Percentiles rank a stretch among this genome's conserved stretches.
These are phyloP conservation scores for Diospyros lotus DNA, from an alignment of 148 eudicot genomes.

Conservation along the genomic window DNA sequence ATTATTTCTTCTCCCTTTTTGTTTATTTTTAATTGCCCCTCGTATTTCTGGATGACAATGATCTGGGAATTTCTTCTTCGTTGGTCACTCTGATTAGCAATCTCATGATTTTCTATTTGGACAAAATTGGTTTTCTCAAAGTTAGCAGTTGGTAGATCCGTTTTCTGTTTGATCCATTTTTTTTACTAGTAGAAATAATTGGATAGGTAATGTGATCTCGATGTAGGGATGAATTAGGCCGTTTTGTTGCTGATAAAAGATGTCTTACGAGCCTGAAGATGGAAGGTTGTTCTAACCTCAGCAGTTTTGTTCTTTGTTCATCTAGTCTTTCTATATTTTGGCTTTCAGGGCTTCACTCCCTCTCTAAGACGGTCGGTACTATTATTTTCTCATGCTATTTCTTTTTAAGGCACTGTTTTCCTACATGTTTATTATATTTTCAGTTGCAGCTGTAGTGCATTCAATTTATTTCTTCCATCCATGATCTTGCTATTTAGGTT, in stretches of 20 bases:
- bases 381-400: background rate
- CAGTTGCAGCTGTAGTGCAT: background rate
- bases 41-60: background rate
- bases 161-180: background rate
- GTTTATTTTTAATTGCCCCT: background rate
- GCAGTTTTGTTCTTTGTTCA: slow-evolving; percentile 60
- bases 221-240: slow-evolving; percentile 85
- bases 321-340: slow-evolving; percentile 68
- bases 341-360: slow-evolving; percentile 88
- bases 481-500: slow-evolving; percentile 35
- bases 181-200: slow-evolving; percentile 3
- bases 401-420: background rate
- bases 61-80: too few relatives aligned
- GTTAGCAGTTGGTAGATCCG: background rate
- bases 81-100: too few relatives aligned
- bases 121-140: background rate
- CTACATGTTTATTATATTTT: background rate
- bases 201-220: slow-evolving; percentile 14
- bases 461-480: background rate
- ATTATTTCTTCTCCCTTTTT: slow-evolving; percentile 9
- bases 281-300: slow-evolving; percentile 82
- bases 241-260: slow-evolving; percentile 80
- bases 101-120: too few relatives aligned
- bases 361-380: slow-evolving; percentile 73
- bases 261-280: slow-evolving; percentile 75